Evolutionary conservation across 2,329 filamentous ascomycete genomes (phyloP).

Genomic region (Colletotrichum simmondsii): DNA sequence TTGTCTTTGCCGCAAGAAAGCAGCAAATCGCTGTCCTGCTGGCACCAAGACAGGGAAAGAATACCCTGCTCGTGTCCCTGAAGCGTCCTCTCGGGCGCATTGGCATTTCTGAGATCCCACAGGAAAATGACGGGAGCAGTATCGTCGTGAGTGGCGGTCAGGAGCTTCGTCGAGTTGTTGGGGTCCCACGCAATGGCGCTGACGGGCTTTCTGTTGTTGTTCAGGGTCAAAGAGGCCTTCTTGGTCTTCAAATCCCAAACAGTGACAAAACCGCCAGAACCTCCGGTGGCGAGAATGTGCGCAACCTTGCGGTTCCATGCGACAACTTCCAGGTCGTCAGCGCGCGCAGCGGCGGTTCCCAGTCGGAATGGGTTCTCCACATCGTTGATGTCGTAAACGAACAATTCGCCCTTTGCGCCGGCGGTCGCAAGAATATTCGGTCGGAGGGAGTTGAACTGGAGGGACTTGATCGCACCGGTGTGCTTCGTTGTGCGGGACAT

Average conservation of each 20-base stretch:
- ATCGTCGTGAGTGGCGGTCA: conserved; percentile 92
- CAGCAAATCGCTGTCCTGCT: conserved; percentile 87
- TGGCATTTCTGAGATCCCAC: conserved; percentile 96
- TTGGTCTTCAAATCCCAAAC: conserved; percentile 99
- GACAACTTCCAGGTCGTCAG: conserved; percentile 94
- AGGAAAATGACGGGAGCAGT: conserved; percentile 87
- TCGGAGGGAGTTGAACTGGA: conserved; percentile 96
- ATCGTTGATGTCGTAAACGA: conserved; percentile 94
- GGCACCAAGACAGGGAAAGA: conserved; percentile 94
- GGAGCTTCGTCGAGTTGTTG: conserved; percentile 90
- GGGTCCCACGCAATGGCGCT: conserved; percentile 98
- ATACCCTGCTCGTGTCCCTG: conserved; percentile 95
- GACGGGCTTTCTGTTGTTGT: conserved; percentile 93
- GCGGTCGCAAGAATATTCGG: conserved; percentile 92
- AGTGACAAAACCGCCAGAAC: conserved; percentile 92
- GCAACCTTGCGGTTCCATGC: conserved; percentile 99
- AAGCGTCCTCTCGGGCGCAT: conserved; percentile 89
- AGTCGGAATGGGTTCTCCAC: conserved; percentile 87
- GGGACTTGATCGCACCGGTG: conserved; percentile 88
- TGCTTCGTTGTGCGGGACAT: conserved; percentile 92
- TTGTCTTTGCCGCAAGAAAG: conserved; percentile 98
- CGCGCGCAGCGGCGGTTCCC: conserved; percentile 86
- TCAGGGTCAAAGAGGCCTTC: conserved; percentile 95
- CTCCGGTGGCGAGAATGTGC: conserved; percentile 95
- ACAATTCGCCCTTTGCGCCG: conserved; percentile 94